Base-by-base conservation (phyloP, 768 basidiomycete species). In the Leccinum sublutescens region DNA sequence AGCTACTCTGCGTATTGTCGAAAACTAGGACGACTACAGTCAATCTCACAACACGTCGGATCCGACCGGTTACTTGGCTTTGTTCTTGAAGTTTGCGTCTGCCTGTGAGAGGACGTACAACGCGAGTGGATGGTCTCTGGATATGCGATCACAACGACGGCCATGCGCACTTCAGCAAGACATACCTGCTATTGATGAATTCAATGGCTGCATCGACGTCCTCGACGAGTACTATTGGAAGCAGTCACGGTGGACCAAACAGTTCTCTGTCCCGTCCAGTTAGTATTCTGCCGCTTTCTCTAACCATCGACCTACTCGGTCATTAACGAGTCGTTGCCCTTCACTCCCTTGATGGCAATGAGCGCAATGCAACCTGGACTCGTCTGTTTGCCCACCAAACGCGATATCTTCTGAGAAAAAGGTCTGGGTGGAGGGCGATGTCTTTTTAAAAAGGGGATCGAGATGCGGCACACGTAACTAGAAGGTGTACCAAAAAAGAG, bases 201-300 rank as follows among this genome's bases (percentile, higher is more conserved):
- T 82, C 79, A 58, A 93, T 85, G 3, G 86, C 92, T 40, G 83
- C 86, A 34, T 92, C 89, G 6, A 90, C 55, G 56, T 80, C 69
- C n/a, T 86, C 82, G 25, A 93, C 85, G 0, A 86, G 82, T 1
- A 95, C 75, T 45, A 95, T 78, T 3, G 91, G 87, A 23, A 95
- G 75, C 10, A 95, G 63, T 34, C 5, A 34, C 12, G 2, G 33
- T 9, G 93, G 93, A 0, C 92, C 93, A 64, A 95, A 94, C 47
- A 94, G 79, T 66, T 95, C 93, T 60, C 91, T 92, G 61, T 9
- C 6, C 0, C 47, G 17, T 48, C 5, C 4, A 14, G n/a, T 63
- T 4, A 62, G 33, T 21, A 7, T 49, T 31, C 1, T n/a, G 11
- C 50, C 31, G 15, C 9, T 53, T 54, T 12, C 33, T 15, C 17